Conservation (phyloP, 1,284 basidiomycete species). For the Ganoderma boninense region DNA sequence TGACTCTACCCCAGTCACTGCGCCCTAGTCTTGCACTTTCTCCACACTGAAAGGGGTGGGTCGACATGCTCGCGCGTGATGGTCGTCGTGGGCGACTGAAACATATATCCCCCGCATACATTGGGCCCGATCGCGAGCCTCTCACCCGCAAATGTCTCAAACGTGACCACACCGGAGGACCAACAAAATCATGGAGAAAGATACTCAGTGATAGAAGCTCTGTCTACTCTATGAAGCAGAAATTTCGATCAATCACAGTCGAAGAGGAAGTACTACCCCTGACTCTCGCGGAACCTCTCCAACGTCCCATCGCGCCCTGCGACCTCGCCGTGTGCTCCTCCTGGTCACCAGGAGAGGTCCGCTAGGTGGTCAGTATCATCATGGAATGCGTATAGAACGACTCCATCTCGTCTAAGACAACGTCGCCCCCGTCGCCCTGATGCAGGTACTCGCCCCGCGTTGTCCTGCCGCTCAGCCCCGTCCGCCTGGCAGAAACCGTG, state of each 20-base stretch:
- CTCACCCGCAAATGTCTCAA: too few species aligned
- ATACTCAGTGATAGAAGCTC: too few species aligned
- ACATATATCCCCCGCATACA: too few species aligned
- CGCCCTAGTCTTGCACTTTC: too few species aligned
- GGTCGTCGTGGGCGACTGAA: slow-evolving; percentile 1
- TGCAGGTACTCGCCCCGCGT: background rate
- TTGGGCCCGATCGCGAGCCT: too few species aligned
- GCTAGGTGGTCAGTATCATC: background rate
- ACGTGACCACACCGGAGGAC: too few species aligned
- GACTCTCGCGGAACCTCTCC: slow-evolving; percentile 14
- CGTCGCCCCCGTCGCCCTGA: background rate
- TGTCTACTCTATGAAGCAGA: too few species aligned
- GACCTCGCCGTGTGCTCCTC: background rate
- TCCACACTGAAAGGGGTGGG: slow-evolving; percentile 19
- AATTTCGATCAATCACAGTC: background rate
- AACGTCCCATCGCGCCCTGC: background rate
- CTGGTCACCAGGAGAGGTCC: background rate
- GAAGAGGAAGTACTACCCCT: slow-evolving; percentile 9
- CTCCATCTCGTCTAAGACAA: background rate
- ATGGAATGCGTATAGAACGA: background rate
- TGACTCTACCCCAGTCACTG: too few species aligned
- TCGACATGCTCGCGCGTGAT: slow-evolving; percentile 11
- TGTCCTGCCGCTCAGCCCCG: slow-evolving; percentile 9
- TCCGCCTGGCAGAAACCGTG: slow-evolving; percentile 4
- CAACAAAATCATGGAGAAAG: too few species aligned